Evolutionary conservation across 192 early-diverging fungal genomes (phyloP).

Genomic region (Linnemannia schmuckeri): DNA sequence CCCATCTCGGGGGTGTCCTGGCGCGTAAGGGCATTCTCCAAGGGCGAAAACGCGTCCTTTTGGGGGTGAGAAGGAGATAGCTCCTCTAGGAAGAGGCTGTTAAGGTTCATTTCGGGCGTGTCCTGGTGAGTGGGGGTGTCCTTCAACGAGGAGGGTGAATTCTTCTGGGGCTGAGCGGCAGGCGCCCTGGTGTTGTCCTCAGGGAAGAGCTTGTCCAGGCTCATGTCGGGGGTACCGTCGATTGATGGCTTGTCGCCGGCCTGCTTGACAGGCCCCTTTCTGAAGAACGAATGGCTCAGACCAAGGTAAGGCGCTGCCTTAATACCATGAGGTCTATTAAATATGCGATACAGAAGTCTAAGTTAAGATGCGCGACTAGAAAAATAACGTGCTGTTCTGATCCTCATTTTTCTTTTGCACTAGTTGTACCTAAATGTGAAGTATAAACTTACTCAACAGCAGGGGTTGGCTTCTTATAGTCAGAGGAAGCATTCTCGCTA

Average conservation of each 20-base stretch:
- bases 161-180: neutral
- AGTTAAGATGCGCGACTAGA: neutral
- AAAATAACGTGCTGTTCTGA: neutral
- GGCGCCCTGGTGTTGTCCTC: neutral
- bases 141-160: neutral
- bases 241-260: neutral
- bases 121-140: neutral
- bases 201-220: neutral
- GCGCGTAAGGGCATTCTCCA: neutral
- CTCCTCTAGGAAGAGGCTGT: slow-evolving; percentile 10
- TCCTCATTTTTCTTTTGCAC: neutral
- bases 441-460: neutral
- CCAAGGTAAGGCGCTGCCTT: neutral
- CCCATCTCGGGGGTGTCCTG: neutral
- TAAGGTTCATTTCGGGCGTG: slow-evolving; percentile 22
- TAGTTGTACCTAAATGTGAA: neutral
- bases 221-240: neutral
- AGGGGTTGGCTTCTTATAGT: neutral
- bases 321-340: neutral
- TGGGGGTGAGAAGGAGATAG: neutral
- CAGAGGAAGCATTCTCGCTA: neutral
- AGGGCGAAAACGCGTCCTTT: neutral
- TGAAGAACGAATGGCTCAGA: slow-evolving; percentile 3
- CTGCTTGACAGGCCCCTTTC: neutral
- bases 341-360: neutral